Evolutionary conservation across 176 grass and related monocot species (phyloP), one percentile per base, ranked within the genome.

Genomic region (Cenchrus americanus): DNA sequence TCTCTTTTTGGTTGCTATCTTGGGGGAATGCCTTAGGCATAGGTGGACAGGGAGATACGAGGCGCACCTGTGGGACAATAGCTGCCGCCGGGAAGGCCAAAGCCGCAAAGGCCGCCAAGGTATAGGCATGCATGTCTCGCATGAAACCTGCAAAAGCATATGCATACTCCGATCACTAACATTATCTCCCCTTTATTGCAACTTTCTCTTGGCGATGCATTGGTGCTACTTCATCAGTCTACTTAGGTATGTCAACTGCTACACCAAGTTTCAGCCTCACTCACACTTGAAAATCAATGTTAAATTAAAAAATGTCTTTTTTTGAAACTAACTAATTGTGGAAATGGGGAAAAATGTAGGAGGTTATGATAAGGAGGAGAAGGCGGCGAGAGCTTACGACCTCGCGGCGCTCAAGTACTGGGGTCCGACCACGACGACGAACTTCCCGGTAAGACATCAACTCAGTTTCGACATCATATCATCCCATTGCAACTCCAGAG

Each of bases 61-160:
- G 89, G 95, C 95, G n/a, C 95, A 98, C 82, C 88, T 98, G n/a
- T 98, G 95, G 95, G 95, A 98, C 80, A 98, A 98, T 51, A 95
- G 92, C 87, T 98, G 95, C 85, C 95, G 92, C 83, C 84, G 92
- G 76, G 95, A 98, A 75, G 95, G 95, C 67, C 95, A 98, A 57
- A 98, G 95, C 82, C 95, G 95, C 54, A 98, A 98, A 88, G 95
- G 95, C 65, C 95, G 95, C 26, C 92, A 98, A 92, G 95, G 95
- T 98, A 88, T 78, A 23, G 5, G 46, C 83, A n/a, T 43, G 58
- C 64, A 71, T 81, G 77, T 62, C 87, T 69, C 62, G 69, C 83
- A 86, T 83, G 3, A 86, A 79, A 73, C 30, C 73, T 73, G 73
- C 66, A 82, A 83, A 77, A 34, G 4, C 10, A 74, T 18, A 27